Base-by-base conservation (phyloP, 306 rosid species). In the Fragaria nilgerrensis region DNA sequence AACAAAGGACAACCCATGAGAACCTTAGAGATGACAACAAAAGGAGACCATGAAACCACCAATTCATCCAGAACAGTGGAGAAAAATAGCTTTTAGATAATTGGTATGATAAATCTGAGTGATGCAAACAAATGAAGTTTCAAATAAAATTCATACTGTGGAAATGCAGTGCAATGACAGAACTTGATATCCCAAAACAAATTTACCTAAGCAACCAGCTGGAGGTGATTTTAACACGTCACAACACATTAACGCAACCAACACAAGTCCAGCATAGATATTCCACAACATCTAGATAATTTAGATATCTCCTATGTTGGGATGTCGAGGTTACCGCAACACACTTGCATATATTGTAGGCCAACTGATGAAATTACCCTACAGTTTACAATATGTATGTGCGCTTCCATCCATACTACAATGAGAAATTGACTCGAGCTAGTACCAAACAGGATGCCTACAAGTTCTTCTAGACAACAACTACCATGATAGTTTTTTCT, bases 31-130 rank as follows among this genome's bases (percentile, higher is more conserved):
- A 71, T 49, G 62, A 48, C 41, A 43, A 17, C 75, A 29, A 20
- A 48, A 70, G 59, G 44, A 71, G 29, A 23, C 63, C 19, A 50
- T 17, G 62, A 49, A 71, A 71, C 47, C 62, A n/a, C 45, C 32
- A 29, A 48, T 16, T 37, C 41, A 70, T 27, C 75, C 43, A 72
- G 15, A 50, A 72, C 11, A 2, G 12, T 34, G 47, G 11, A 32
- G 32, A 50, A 32, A 34, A 20, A 10, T 71, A 29, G 50, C 3
- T 25, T n/a, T 49, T 29, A 17, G 27, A n/a, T 67, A 48, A 70
- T 49, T 34, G 36, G 16, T 29, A 23, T 6, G 37, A 11, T 11
- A 48, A 6, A 45, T 70, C 23, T 12, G 15, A 3, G 29, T 56
- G 63, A 56, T n/a, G 5, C 61, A 55, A 55, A 55, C 64, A 58